Percentiles rank a stretch among this genome's conserved stretches.
phyloP scores from a whole-genome alignment of 2,329 filamentous ascomycete species.

The Chlorencoelia australis region DNA sequence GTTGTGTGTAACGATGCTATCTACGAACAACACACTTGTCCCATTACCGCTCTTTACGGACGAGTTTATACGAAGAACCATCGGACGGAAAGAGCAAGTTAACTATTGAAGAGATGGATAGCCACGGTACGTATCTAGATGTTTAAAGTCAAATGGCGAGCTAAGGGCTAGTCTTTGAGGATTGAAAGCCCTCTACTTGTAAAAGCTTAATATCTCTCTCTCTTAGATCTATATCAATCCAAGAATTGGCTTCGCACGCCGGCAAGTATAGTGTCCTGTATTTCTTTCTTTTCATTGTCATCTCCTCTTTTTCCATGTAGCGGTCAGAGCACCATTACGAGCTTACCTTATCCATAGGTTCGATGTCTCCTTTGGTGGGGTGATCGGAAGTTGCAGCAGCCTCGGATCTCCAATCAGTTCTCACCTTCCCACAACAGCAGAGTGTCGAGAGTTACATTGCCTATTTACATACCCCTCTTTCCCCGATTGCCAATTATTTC shows the following conservation, averaged over 20 bases:
- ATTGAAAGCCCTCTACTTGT: not conserved
- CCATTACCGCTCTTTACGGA: too few species aligned
- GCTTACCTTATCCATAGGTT: too few species aligned
- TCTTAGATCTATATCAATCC: not conserved
- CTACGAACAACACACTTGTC: too few species aligned
- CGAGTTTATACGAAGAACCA: too few species aligned
- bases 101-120: conserved; percentile 60
- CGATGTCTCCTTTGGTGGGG: too few species aligned
- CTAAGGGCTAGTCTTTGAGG: conserved; percentile 4
- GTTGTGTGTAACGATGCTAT: too few species aligned
- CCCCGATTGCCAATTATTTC: too few species aligned
- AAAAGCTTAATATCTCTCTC: not conserved
- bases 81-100: conserved; percentile 47
- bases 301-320: not conserved
- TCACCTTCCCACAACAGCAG: too few species aligned
- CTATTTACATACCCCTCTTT: too few species aligned
- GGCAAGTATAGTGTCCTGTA: not conserved
- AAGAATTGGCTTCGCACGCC: not conserved
- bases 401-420: too few species aligned
- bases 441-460: too few species aligned
- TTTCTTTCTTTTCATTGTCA: not conserved
- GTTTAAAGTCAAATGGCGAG: conserved; percentile 28
- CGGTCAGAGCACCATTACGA: not conserved
- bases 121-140: conserved; percentile 49
- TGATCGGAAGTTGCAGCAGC: too few species aligned